These are phyloP conservation scores for Cryphonectria parasitica DNA, from an alignment of 2,329 filamentous ascomycete genomes.

Conservation along the genomic window DNA sequence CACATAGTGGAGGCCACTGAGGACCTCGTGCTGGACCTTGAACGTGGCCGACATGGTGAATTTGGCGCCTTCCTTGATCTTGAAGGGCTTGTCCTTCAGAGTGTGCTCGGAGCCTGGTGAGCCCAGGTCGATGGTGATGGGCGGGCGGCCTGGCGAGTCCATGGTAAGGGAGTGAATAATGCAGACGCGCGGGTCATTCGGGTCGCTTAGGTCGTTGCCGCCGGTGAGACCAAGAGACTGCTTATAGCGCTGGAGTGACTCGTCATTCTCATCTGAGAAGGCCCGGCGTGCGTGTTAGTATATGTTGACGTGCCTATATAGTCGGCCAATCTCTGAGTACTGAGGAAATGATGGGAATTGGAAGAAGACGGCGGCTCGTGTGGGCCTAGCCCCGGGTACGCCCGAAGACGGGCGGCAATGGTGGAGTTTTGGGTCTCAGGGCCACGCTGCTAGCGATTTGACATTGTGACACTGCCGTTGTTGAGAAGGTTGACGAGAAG, in stretches of 20 bases:
- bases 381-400: neutral
- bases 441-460: neutral
- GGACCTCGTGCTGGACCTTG: slow-evolving; percentile 95
- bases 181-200: slow-evolving; percentile 84
- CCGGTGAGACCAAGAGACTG: slow-evolving; percentile 86
- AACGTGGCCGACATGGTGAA: slow-evolving; percentile 96
- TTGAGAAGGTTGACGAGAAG: neutral
- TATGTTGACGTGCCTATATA: neutral
- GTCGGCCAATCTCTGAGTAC: neutral
- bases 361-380: neutral
- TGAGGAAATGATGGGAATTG: neutral
- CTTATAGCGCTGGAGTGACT: slow-evolving; percentile 97
- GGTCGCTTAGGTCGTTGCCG: slow-evolving; percentile 72
- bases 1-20: slow-evolving; percentile 93
- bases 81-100: slow-evolving; percentile 92
- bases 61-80: slow-evolving; percentile 91
- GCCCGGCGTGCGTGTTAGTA: neutral
- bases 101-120: slow-evolving; percentile 71
- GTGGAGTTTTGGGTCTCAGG: neutral
- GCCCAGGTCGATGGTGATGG: slow-evolving; percentile 88
- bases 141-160: slow-evolving; percentile 78
- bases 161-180: slow-evolving; percentile 92
- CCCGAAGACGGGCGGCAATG: neutral
- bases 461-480: neutral
- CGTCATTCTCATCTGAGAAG: slow-evolving; percentile 70